A percentile compares a stretch with the other conserved stretches of the same genome.
These are phyloP conservation scores for Linnemannia hyalina DNA, from an alignment of 192 early-diverging fungal genomes.

Conservation along the genomic window DNA sequence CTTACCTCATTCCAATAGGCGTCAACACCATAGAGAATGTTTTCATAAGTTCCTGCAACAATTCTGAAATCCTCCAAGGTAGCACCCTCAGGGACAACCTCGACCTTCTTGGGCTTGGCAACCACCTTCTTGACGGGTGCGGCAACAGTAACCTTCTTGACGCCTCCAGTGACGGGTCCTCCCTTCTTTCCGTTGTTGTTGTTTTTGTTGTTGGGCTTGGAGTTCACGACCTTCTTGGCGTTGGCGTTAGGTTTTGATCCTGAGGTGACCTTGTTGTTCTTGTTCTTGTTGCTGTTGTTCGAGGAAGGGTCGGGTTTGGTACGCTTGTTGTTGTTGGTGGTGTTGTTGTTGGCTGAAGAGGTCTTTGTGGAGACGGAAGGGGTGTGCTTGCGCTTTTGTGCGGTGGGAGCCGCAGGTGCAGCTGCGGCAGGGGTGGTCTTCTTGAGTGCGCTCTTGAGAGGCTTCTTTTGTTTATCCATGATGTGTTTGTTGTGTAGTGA, in stretches of 20 bases:
- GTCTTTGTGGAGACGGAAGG: slow-evolving; percentile 2
- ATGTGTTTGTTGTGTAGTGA: neutral
- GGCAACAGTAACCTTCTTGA: neutral
- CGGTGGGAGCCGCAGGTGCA: neutral
- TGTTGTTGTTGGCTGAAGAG: neutral
- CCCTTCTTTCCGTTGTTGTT: slow-evolving; percentile 13
- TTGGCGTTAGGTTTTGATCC: slow-evolving; percentile 8
- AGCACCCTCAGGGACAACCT: slow-evolving; percentile 34
- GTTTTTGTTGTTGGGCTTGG: neutral
- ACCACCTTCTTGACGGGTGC: slow-evolving; percentile 25
- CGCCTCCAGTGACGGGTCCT: slow-evolving; percentile 13
- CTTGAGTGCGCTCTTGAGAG: slow-evolving; percentile 49
- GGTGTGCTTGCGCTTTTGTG: slow-evolving; percentile 27
- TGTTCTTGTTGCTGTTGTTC: slow-evolving; percentile 4
- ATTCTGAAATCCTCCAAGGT: slow-evolving; percentile 69
- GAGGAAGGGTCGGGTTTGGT: slow-evolving; percentile 14
- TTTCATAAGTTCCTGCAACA: slow-evolving; percentile 94
- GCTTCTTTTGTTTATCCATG: slow-evolving; percentile 46
- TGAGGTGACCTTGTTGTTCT: slow-evolving; percentile 17
- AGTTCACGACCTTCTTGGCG: slow-evolving; percentile 22
- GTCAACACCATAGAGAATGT: slow-evolving; percentile 95
- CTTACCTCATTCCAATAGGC: slow-evolving; percentile 65
- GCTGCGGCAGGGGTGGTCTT: slow-evolving; percentile 23
- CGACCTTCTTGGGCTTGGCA: slow-evolving; percentile 48
- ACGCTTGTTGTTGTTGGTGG: slow-evolving; percentile 32